phyloP scores from a whole-genome alignment of 1,139 yeast genomes.

The Candida tetrigidarum region DNA sequence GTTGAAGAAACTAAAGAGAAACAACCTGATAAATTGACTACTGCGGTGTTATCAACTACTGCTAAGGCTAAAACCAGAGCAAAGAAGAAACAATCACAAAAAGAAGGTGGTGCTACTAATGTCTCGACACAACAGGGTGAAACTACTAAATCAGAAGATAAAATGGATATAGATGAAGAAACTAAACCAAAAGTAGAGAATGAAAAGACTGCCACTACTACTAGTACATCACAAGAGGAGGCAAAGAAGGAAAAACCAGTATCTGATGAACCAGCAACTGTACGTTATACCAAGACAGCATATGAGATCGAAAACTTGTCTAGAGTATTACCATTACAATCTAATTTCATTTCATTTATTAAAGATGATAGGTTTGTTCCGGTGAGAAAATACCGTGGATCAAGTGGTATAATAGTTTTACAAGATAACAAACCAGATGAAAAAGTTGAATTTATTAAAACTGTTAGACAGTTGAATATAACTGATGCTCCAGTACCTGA shows the following conservation, averaged over 20 bases:
- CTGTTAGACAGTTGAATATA: slow-evolving; percentile 80
- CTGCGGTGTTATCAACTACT: slow-evolving; percentile 94
- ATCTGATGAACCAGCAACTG: slow-evolving; percentile 32
- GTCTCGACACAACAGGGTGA: slow-evolving; percentile 28
- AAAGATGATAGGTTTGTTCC: slow-evolving; percentile 83
- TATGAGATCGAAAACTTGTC: slow-evolving; percentile 78
- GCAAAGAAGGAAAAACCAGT: slow-evolving; percentile 27
- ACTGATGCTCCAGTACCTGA: slow-evolving; percentile 92
- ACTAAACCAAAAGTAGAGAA: slow-evolving; percentile 32
- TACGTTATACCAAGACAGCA: slow-evolving; percentile 58
- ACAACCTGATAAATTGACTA: slow-evolving; percentile 86
- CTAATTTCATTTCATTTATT: slow-evolving; percentile 77
- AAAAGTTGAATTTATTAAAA: slow-evolving; percentile 71
- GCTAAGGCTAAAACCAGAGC: slow-evolving; percentile 93
- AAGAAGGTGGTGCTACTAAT: slow-evolving; percentile 33
- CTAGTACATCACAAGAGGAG: slow-evolving; percentile 25
- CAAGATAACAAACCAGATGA: slow-evolving; percentile 72
- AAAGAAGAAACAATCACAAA: slow-evolving; percentile 68
- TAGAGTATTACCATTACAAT: slow-evolving; percentile 90
- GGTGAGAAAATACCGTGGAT: slow-evolving; percentile 77
- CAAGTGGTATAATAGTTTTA: slow-evolving; percentile 81
- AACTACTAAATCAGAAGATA: slow-evolving; percentile 31
- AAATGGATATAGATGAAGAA: slow-evolving; percentile 31
- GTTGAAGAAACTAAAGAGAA: slow-evolving; percentile 79
- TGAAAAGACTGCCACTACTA: slow-evolving; percentile 27